Conservation (phyloP, 805 yeast genomes). For the Monosporozyma solicola region DNA sequence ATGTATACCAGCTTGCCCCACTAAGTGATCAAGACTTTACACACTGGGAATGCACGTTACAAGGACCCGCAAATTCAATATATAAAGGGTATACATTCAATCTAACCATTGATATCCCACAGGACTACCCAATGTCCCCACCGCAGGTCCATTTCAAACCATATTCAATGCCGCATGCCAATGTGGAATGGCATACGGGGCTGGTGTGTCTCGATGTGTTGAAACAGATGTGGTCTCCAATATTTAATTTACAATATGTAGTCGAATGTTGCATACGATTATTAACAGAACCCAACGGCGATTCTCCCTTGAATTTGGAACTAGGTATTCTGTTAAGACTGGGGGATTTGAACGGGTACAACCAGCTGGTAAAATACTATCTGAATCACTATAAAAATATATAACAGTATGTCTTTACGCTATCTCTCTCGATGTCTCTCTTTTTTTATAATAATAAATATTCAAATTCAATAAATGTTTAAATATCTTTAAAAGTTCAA, state of each 20-base stretch:
- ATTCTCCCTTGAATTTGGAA: slow-evolving; percentile 63
- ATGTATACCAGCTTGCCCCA: slow-evolving; percentile 28
- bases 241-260: slow-evolving; percentile 53
- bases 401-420: neutral
- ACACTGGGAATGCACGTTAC: slow-evolving; percentile 43
- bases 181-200: slow-evolving; percentile 45
- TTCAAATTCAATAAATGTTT: neutral
- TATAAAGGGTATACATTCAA: slow-evolving; percentile 47
- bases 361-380: slow-evolving; percentile 36
- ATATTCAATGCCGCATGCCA: slow-evolving; percentile 39
- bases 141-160: slow-evolving; percentile 43
- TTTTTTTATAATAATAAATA: neutral
- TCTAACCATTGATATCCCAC: slow-evolving; percentile 38
- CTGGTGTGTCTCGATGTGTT: slow-evolving; percentile 65
- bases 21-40: slow-evolving; percentile 35
- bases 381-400: neutral
- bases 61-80: slow-evolving; percentile 45
- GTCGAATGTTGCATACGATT: slow-evolving; percentile 50
- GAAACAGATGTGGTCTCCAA: slow-evolving; percentile 60
- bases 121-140: slow-evolving; percentile 49
- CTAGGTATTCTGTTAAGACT: slow-evolving; percentile 50
- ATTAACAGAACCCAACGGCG: slow-evolving; percentile 58
- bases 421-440: too few species aligned
- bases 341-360: slow-evolving; percentile 38
- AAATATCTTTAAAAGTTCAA: neutral